phyloP scores from a whole-genome alignment of 2,329 filamentous ascomycete species.

The Fusarium decemcellulare region DNA sequence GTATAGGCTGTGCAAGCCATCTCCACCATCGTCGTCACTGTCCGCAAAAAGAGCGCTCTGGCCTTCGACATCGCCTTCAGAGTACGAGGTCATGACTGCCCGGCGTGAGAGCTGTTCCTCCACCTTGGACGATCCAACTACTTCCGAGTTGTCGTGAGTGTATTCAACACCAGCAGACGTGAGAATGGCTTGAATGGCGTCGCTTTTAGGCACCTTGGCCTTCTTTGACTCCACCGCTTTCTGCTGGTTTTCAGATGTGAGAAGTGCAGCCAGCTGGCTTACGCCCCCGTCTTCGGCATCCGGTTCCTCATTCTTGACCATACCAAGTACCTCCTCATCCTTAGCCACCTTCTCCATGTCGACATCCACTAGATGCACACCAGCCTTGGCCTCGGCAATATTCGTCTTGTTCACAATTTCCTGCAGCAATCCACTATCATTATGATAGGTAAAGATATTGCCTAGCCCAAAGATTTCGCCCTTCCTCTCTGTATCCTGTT shows the following conservation, averaged over 20 bases:
- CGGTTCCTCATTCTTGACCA: slow-evolving; percentile 63
- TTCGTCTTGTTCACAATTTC: slow-evolving; percentile 99
- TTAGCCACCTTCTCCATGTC: slow-evolving; percentile 75
- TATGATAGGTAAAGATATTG: slow-evolving; percentile 89
- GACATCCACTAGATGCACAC: slow-evolving; percentile 84
- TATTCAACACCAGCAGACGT: slow-evolving; percentile 92
- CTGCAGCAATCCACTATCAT: slow-evolving; percentile 84
- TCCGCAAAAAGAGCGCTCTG: slow-evolving; percentile 72
- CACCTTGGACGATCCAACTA: slow-evolving; percentile 92
- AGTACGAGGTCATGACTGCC: slow-evolving; percentile 74
- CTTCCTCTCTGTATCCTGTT: slow-evolving; percentile 84
- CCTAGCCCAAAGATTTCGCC: slow-evolving; percentile 94
- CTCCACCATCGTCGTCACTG: slow-evolving; percentile 55
- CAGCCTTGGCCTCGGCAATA: slow-evolving; percentile 90
- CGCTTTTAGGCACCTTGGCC: slow-evolving; percentile 65
- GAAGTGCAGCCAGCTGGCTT: slow-evolving; percentile 75
- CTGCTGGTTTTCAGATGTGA: slow-evolving; percentile 63
- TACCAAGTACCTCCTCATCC: slow-evolving; percentile 62
- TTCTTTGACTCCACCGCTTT: slow-evolving; percentile 52
- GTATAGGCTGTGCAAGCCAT: slow-evolving; percentile 63
- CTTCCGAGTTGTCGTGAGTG: slow-evolving; percentile 96
- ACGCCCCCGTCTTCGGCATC: slow-evolving; percentile 77
- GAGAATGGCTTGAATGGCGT: slow-evolving; percentile 91
- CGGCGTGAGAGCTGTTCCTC: slow-evolving; percentile 86
- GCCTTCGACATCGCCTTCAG: slow-evolving; percentile 60